Base-by-base conservation (phyloP, 805 yeast genomes). In the Scheffersomyces stipitis region DNA sequence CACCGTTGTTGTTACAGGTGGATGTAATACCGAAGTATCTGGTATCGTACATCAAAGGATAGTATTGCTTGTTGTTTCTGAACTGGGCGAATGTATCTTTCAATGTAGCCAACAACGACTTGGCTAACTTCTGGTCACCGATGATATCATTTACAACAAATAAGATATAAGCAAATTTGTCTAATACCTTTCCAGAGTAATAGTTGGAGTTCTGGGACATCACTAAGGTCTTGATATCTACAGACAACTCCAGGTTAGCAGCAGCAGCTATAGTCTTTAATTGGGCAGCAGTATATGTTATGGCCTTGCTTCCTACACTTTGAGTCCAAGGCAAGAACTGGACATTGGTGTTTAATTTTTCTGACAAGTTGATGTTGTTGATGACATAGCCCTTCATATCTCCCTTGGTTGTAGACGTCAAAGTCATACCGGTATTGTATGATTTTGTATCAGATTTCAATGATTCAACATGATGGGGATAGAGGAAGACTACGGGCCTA, bases 391-490 rank as follows among this genome's bases (percentile, higher is more conserved):
- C 80, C 3, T 56, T 54, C 62, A 76, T 71, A 12, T 33, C 38
- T 16, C 82, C 83, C 47, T 66, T 64, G 1, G 74, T 71, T 5
- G 80, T 71, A 0, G 86, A 74, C 36, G 69, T 72, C 31, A 78
- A 49, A 2, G 41, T 48, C 1, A 71, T 51, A n/a, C 53, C 52
- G 2, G 75, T 63, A n/a, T 51, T 49, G 2, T 58, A 43, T 2
- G 48, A 31, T 27, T 48, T 36, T 35, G 60, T 64, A 3, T 57
- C 42, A 1, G 56, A 32, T 14, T 64, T 57, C 42, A 81, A 69
- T 3, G 78, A 60, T 2, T 57, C 57, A 22, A 68, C 69, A 46
- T 81, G 87, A 56, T 84, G 93, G 10, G 90, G 86, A 18, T 83
- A 65, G 4, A 86, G 86, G 54, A 75, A 84, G 26, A 83, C 56